Conservation (phyloP, 2,329 filamentous ascomycete genomes). For the Neodidymelliopsis sp. region DNA sequence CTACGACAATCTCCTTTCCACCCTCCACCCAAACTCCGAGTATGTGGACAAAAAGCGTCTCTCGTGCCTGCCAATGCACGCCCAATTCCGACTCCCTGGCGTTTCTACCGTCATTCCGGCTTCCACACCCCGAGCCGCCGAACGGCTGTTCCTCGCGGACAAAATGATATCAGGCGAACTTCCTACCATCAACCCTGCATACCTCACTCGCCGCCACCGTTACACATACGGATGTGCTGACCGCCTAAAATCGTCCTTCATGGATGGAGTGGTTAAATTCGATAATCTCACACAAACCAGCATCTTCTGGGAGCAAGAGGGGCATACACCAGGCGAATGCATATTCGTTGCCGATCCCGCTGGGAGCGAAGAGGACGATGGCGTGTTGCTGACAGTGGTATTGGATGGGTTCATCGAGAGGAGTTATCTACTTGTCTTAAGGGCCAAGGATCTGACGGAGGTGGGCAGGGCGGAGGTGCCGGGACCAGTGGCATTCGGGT, state of each 20-base stretch:
- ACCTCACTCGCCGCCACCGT: slow-evolving; percentile 61
- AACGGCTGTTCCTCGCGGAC: slow-evolving; percentile 56
- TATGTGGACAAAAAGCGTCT: slow-evolving; percentile 36
- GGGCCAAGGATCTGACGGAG: slow-evolving; percentile 69
- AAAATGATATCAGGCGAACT: slow-evolving; percentile 65
- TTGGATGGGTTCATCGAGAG: slow-evolving; percentile 65
- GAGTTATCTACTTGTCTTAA: slow-evolving; percentile 72
- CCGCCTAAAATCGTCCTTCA: slow-evolving; percentile 65
- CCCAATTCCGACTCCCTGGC: slow-evolving; percentile 38
- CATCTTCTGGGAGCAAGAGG: slow-evolving; percentile 64
- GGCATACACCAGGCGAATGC: slow-evolving; percentile 73
- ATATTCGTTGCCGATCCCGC: slow-evolving; percentile 68
- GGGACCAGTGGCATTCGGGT: slow-evolving; percentile 68
- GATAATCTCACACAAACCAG: slow-evolving; percentile 63
- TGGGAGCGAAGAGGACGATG: slow-evolving; percentile 66
- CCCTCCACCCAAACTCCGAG: slow-evolving; percentile 15
- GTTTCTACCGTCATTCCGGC: slow-evolving; percentile 44
- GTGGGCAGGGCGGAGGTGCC: slow-evolving; percentile 68
- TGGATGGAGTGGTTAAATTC: slow-evolving; percentile 71
- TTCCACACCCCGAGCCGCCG: slow-evolving; percentile 45
- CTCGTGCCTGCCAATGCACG: slow-evolving; percentile 36
- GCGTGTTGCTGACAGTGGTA: slow-evolving; percentile 68
- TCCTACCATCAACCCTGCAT: slow-evolving; percentile 69
- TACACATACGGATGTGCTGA: slow-evolving; percentile 68
- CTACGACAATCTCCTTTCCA: slow-evolving; percentile 56